phyloP scores from a whole-genome alignment of 2,329 filamentous ascomycete genomes.

The Atkinsonella hypoxylon region DNA sequence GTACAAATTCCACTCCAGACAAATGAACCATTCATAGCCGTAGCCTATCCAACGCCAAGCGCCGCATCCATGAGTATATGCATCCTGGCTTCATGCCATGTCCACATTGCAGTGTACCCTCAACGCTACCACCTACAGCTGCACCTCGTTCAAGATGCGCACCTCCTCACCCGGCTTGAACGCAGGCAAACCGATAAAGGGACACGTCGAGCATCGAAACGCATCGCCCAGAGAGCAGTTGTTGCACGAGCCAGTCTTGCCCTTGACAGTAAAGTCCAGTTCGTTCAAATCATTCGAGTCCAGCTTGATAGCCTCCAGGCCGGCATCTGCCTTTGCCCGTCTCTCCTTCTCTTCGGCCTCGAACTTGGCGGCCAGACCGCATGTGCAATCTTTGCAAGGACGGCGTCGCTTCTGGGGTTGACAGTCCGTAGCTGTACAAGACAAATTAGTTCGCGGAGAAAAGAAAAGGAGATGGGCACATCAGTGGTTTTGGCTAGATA shows the following conservation, averaged over 20 bases:
- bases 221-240: slow-evolving; percentile 92
- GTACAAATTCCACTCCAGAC: no score
- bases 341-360: slow-evolving; percentile 74
- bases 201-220: slow-evolving; percentile 60
- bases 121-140: slow-evolving; percentile 47
- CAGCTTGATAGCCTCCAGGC: slow-evolving; percentile 61
- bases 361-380: slow-evolving; percentile 75
- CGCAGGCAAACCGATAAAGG: slow-evolving; percentile 82
- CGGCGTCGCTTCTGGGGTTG: slow-evolving; percentile 82
- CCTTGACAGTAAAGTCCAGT: slow-evolving; percentile 94
- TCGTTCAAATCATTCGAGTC: slow-evolving; percentile 67
- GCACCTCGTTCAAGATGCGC: slow-evolving; percentile 72
- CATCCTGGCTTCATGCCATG: background rate
- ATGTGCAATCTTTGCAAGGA: slow-evolving; percentile 97
- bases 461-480: slow-evolving; percentile 9
- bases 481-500: no score
- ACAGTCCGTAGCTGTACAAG: slow-evolving; percentile 60
- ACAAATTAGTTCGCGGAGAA: no score
- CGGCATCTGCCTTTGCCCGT: slow-evolving; percentile 50
- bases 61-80: slow-evolving; percentile 4
- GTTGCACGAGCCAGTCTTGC: slow-evolving; percentile 88
- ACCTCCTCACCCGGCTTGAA: slow-evolving; percentile 98
- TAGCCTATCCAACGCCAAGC: slow-evolving; percentile 1
- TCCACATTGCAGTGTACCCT: background rate
- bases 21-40: background rate